These are phyloP conservation scores for Teunomyces funiuensis DNA, from an alignment of 805 yeast species.

Conservation along the genomic window DNA sequence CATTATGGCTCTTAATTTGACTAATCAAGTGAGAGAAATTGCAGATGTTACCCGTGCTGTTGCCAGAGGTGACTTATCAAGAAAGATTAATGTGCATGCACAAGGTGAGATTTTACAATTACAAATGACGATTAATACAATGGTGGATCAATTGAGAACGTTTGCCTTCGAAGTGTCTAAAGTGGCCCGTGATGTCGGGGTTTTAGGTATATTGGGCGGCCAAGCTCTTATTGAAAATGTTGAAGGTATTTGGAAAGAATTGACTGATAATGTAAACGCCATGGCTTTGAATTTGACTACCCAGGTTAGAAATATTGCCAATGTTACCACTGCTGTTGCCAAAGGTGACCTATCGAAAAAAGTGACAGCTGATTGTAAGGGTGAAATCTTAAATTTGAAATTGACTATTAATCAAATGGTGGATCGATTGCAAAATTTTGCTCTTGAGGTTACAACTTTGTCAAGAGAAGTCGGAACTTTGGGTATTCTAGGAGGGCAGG, in stretches of 20 bases:
- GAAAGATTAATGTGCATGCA: slow-evolving; percentile 86
- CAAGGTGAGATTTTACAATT: slow-evolving; percentile 86
- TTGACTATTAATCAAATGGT: slow-evolving; percentile 51
- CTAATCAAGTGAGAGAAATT: slow-evolving; percentile 70
- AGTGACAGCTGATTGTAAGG: slow-evolving; percentile 84
- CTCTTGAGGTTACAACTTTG: slow-evolving; percentile 46
- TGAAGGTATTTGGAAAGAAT: slow-evolving; percentile 84
- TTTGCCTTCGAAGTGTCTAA: slow-evolving; percentile 85
- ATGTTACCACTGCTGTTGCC: slow-evolving; percentile 86
- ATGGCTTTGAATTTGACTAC: slow-evolving; percentile 88
- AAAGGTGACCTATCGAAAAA: slow-evolving; percentile 78
- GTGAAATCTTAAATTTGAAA: slow-evolving; percentile 49
- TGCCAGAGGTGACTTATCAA: slow-evolving; percentile 79
- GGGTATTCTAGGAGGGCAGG: slow-evolving; percentile 51
- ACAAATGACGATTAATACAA: slow-evolving; percentile 83
- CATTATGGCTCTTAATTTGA: slow-evolving; percentile 83
- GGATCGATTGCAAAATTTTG: slow-evolving; percentile 50
- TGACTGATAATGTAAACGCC: slow-evolving; percentile 84
- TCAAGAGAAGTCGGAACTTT: slow-evolving; percentile 49
- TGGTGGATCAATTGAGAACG: slow-evolving; percentile 82
- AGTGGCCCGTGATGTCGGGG: slow-evolving; percentile 88
- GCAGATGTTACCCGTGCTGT: slow-evolving; percentile 90
- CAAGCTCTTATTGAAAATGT: slow-evolving; percentile 79
- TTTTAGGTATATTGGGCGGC: slow-evolving; percentile 84
- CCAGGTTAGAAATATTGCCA: slow-evolving; percentile 84